phyloP scores from a whole-genome alignment of 345 rosid species.

The Pseudoturritis turrita region DNA sequence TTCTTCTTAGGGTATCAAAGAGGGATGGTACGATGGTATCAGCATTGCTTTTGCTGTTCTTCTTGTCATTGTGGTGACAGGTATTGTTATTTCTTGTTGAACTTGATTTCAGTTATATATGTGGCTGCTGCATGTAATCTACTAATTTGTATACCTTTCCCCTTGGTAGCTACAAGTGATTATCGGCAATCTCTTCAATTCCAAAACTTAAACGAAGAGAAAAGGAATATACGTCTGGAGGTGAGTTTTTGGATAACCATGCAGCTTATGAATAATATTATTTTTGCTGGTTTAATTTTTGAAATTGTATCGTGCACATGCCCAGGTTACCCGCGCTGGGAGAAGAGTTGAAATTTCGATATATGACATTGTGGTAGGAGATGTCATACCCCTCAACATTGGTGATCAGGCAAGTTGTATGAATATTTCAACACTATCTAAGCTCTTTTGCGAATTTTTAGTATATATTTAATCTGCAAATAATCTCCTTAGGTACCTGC shows the following conservation, averaged over 20 bases:
- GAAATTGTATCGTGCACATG: constrained; percentile 4
- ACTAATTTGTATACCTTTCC: constrained; percentile 1
- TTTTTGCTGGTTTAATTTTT: constrained; percentile 3
- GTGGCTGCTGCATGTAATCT: not conserved
- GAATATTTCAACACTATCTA: not conserved
- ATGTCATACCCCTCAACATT: constrained; percentile 85
- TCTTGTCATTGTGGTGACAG: constrained; percentile 93
- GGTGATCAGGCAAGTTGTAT: constrained; percentile 80
- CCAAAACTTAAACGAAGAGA: constrained; percentile 89
- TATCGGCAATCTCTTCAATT: constrained; percentile 98
- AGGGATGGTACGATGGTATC: constrained; percentile 98
- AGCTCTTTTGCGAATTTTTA: not conserved
- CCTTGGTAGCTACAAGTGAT: constrained; percentile 80
- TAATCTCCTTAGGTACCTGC: constrained; percentile 72
- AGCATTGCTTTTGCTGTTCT: constrained; percentile 95
- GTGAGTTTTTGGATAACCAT: constrained; percentile 33
- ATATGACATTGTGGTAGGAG: constrained; percentile 94
- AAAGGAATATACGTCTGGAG: constrained; percentile 90
- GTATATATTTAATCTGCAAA: not conserved
- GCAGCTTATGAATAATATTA: not conserved
- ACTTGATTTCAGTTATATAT: not conserved
- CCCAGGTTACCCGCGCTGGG: constrained; percentile 79
- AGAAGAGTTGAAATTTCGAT: constrained; percentile 80
- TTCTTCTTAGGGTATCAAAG: constrained; percentile 57
- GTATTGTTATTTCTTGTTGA: constrained; percentile 31